Evolutionary conservation across 345 rosid species (phyloP).

Genomic region (Eucalyptus curtisii): DNA sequence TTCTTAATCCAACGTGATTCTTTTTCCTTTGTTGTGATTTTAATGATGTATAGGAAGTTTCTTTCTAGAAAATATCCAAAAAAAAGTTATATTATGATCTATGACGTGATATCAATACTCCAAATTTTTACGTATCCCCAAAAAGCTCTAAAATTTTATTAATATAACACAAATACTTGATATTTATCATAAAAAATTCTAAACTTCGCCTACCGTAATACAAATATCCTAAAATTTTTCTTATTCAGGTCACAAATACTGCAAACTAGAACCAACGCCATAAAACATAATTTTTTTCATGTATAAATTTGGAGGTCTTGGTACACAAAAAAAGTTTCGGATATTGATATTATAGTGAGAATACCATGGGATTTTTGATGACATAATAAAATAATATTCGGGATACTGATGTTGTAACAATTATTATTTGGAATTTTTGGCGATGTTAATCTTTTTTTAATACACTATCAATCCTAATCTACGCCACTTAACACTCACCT

Average conservation of each 20-base stretch:
- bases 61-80: neutral
- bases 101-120: neutral
- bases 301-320: neutral
- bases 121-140: neutral
- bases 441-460: neutral
- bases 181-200: neutral
- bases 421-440: neutral
- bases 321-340: neutral
- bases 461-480: neutral
- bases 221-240: neutral
- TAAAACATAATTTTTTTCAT: neutral
- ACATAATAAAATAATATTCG: neutral
- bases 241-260: neutral
- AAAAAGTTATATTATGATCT: neutral
- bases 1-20: neutral
- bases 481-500: neutral
- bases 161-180: neutral
- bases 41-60: neutral
- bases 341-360: neutral
- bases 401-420: neutral
- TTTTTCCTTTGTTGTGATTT: neutral
- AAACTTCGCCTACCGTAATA: neutral
- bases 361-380: neutral
- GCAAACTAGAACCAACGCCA: rapidly evolving
- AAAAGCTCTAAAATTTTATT: neutral